phyloP scores from a whole-genome alignment of 192 early-diverging fungal species.

The Coemansia sp. region DNA sequence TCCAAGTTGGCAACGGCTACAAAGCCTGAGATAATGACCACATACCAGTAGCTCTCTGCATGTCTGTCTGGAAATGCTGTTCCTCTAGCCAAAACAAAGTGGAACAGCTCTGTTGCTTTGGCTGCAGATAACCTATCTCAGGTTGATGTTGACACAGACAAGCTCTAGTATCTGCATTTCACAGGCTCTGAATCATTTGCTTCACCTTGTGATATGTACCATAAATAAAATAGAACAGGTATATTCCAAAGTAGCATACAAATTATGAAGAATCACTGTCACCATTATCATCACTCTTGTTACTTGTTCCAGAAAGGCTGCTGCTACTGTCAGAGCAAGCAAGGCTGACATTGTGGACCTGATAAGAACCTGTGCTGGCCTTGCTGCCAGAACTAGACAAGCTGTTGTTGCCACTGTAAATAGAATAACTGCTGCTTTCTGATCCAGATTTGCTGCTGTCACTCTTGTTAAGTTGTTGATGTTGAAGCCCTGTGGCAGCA shows the following conservation, averaged over 20 bases:
- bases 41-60: slow-evolving; percentile 24
- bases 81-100: slow-evolving; percentile 43
- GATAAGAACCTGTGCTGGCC: neutral
- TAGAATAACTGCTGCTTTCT: neutral
- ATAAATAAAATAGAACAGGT: neutral
- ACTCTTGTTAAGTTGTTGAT: neutral
- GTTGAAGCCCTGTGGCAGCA: neutral
- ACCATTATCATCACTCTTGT: neutral
- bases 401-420: neutral
- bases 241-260: neutral
- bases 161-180: slow-evolving; percentile 8
- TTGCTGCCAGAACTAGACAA: neutral
- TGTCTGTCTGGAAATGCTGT: slow-evolving; percentile 34
- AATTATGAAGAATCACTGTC: neutral
- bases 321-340: neutral
- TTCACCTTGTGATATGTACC: neutral
- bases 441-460: neutral
- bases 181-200: neutral
- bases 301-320: neutral
- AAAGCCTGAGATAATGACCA: slow-evolving; percentile 23
- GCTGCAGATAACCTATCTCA: slow-evolving; percentile 14
- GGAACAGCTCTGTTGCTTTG: slow-evolving; percentile 27
- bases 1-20: slow-evolving; percentile 19
- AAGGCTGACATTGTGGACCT: neutral
- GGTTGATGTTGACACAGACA: slow-evolving; percentile 25